phyloP scores from a whole-genome alignment of 2,329 filamentous ascomycete species.

The Fusarium nygamai region DNA sequence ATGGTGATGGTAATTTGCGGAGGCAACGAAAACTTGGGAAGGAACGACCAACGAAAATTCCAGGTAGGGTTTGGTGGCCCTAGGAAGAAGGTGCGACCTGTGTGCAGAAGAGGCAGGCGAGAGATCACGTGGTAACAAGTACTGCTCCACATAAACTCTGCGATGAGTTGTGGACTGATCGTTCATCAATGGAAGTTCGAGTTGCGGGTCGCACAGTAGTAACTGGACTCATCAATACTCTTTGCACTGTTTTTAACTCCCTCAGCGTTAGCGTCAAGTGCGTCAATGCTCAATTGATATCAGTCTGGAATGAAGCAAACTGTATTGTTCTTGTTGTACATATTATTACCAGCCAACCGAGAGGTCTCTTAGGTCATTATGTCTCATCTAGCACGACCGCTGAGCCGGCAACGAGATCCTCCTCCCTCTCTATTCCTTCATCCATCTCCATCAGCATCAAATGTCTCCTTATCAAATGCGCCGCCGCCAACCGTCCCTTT shows the following conservation, averaged over 20 bases:
- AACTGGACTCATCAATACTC: not conserved
- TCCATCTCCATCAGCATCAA: slow-evolving; percentile 80
- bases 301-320: slow-evolving; percentile 2
- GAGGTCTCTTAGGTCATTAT: slow-evolving; percentile 46
- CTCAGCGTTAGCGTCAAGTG: not conserved
- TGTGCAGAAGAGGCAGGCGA: slow-evolving; percentile 1
- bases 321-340: not conserved
- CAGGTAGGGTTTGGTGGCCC: slow-evolving; percentile 56
- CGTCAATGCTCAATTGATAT: slow-evolving; percentile 1
- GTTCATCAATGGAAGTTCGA: not conserved
- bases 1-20: slow-evolving; percentile 49
- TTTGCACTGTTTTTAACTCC: slow-evolving; percentile 2
- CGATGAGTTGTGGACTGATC: slow-evolving; percentile 14
- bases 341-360: not conserved
- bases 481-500: slow-evolving; percentile 49
- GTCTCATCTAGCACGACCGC: slow-evolving; percentile 56
- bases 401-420: slow-evolving; percentile 60
- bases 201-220: not conserved
- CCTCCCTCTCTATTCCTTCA: slow-evolving; percentile 85
- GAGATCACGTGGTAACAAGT: slow-evolving; percentile 12
- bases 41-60: slow-evolving; percentile 47
- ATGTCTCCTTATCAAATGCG: slow-evolving; percentile 67
- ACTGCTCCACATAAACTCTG: not conserved
- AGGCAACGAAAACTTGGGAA: slow-evolving; percentile 44
- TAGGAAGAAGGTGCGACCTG: slow-evolving; percentile 39